Evolutionary conservation across 2,329 filamentous ascomycete genomes (phyloP), one percentile per base, ranked within the genome.

Genomic region (Penicillium thymicola): DNA sequence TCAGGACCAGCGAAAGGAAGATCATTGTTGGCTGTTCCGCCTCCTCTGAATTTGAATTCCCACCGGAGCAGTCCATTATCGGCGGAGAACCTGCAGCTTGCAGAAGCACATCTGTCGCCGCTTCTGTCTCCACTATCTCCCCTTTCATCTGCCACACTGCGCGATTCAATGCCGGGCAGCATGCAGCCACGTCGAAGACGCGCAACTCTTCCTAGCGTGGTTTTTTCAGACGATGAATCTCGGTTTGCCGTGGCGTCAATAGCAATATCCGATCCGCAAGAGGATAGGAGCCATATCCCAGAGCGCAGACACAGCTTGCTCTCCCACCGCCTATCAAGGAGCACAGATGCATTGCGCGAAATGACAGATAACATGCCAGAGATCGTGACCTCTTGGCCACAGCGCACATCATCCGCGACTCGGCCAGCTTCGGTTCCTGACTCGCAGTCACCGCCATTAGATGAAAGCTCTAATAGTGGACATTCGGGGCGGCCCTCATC

Each of bases 191-290:
- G 67, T 25, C 69, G 68, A 38, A 68, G 77, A 58, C 72, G 77
- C 43, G 76, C 76, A 8, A 79, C 77, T 1, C 66, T 79, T 16
- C 77, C 77, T 1, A 79, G 76, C 55, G 60, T 79, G 38, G 67
- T 78, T 11, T 70, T 78, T 36, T 75, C 74, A 6, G 72, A 78
- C 14, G 70, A 76, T 9, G 75, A 74, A 47, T 70, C 68, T 6
- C 69, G 70, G 27, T 68, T 64, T 51, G 65, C 62, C n/a, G 61
- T 69, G 4, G 64, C 67, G 3, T 66, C 62, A 2, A 61, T 60
- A 14, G 54, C 69, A 3, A 49, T 67, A 25, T 65, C 68, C 3
- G 64, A 65, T 25, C 62, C 63, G 11, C 62, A 65, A 25, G 64
- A 66, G n/a, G 63, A 66, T 5, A 57, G 59, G 36, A 27, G 56